Conservation (phyloP, 2,329 filamentous ascomycete species). For the Fusarium abutilonis region DNA sequence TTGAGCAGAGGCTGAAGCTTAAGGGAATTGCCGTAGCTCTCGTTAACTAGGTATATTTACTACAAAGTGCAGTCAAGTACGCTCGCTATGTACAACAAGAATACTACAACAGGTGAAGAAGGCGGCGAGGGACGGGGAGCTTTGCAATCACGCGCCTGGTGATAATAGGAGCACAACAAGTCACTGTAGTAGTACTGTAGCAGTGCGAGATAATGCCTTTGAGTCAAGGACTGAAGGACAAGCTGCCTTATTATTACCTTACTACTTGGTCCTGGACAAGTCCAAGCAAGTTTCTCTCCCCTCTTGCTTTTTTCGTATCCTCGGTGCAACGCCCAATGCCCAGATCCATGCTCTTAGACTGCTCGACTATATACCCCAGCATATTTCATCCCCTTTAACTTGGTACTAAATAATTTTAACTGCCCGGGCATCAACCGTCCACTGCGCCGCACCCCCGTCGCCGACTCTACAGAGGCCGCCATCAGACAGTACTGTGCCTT, state of each 20-base stretch:
- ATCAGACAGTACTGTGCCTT: too few relatives aligned
- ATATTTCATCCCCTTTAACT: slow-evolving; percentile 38
- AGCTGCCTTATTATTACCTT: background rate
- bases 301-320: slow-evolving; percentile 33
- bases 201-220: too few relatives aligned
- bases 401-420: slow-evolving; percentile 37
- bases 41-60: slow-evolving; percentile 2
- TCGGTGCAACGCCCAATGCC: slow-evolving; percentile 30
- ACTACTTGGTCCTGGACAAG: slow-evolving; percentile 6
- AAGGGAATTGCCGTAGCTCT: slow-evolving; percentile 28
- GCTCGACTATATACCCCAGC: slow-evolving; percentile 33
- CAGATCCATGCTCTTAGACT: slow-evolving; percentile 37
- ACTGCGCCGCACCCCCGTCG: slow-evolving; percentile 13
- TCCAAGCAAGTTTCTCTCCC: background rate
- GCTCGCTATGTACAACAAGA: background rate
- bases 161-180: too few relatives aligned
- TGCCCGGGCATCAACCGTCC: slow-evolving; percentile 22
- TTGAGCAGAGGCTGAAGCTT: background rate
- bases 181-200: too few relatives aligned
- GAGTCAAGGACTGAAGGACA: slow-evolving; percentile 16
- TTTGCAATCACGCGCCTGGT: too few relatives aligned
- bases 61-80: slow-evolving; percentile 5
- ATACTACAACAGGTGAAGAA: too few relatives aligned
- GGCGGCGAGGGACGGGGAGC: too few relatives aligned
- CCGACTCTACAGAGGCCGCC: slow-evolving; percentile 33